A percentile compares a stretch with the other conserved stretches of the same genome.
Conservation (phyloP, 306 rosid genomes). For the Psophocarpus tetragonolobus region DNA sequence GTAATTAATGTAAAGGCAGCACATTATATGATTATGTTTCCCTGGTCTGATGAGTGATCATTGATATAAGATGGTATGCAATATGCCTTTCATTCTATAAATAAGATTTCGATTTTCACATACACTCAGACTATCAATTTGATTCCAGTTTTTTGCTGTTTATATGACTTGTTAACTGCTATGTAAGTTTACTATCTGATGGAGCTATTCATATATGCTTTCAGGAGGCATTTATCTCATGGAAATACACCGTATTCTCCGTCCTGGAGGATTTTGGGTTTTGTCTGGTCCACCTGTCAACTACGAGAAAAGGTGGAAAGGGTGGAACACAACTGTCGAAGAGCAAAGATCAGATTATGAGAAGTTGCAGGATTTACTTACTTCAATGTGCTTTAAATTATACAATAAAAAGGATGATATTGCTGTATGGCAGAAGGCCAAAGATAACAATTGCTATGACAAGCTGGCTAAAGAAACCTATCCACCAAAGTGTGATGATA, state of each 20-base stretch:
- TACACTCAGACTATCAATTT: neutral
- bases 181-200: conserved; percentile 17
- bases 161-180: neutral
- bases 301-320: conserved; percentile 82
- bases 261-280: conserved; percentile 98
- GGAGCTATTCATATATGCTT: conserved; percentile 4
- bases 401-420: conserved; percentile 92
- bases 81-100: neutral
- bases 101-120: conserved; percentile 17
- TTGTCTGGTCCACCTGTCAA: conserved; percentile 97
- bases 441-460: conserved; percentile 65
- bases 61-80: neutral
- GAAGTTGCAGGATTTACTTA: conserved; percentile 72
- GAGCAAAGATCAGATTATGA: conserved; percentile 85
- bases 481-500: conserved; percentile 92
- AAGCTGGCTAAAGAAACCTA: conserved; percentile 61
- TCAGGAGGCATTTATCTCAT: conserved; percentile 91
- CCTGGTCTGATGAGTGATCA: neutral
- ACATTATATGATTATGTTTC: neutral
- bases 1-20: neutral
- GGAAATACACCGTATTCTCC: conserved; percentile 90
- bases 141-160: neutral
- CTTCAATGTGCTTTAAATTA: conserved; percentile 84
- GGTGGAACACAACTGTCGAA: conserved; percentile 93
- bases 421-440: conserved; percentile 87